Evolutionary conservation across 345 rosid species (phyloP).

Genomic region (Gossypium australe): DNA sequence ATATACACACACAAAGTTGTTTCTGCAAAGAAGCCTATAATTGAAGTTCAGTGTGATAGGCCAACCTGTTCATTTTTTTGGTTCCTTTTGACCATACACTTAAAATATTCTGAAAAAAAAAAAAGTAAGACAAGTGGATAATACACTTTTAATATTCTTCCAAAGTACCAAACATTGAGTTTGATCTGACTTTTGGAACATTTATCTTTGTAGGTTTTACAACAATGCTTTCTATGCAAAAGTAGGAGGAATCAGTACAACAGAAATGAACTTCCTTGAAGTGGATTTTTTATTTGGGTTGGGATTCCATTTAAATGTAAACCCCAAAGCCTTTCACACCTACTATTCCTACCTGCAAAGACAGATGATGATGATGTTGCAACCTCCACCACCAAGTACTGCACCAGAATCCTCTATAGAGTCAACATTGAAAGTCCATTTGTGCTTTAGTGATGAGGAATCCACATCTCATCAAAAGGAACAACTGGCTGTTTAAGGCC

Average conservation of each 20-base stretch:
- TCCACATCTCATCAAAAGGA: slow-evolving; percentile 55
- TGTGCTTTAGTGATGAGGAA: slow-evolving; percentile 64
- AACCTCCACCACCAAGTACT: slow-evolving; percentile 21
- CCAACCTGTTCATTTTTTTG: no score
- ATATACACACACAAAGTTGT: no score
- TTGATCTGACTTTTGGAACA: not conserved
- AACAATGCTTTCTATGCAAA: slow-evolving; percentile 93
- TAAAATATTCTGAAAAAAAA: no score
- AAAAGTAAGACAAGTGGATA: no score
- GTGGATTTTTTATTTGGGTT: slow-evolving; percentile 79
- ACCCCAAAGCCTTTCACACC: slow-evolving; percentile 65
- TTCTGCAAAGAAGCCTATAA: no score
- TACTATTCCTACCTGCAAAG: slow-evolving; percentile 65
- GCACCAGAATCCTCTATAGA: slow-evolving; percentile 28
- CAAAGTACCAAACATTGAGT: no score
- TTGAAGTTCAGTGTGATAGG: no score
- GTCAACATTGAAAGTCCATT: slow-evolving; percentile 27
- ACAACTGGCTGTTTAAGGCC: slow-evolving; percentile 50
- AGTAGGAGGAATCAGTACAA: slow-evolving; percentile 88
- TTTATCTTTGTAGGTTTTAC: slow-evolving; percentile 42
- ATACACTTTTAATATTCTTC: no score
- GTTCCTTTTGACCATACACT: no score
- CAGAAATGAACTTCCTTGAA: slow-evolving; percentile 82
- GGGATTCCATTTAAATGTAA: slow-evolving; percentile 74
- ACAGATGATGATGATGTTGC: slow-evolving; percentile 63